Base-by-base conservation (phyloP, 192 early-diverging fungal genomes). In the Spizellomyces punctatus region DNA sequence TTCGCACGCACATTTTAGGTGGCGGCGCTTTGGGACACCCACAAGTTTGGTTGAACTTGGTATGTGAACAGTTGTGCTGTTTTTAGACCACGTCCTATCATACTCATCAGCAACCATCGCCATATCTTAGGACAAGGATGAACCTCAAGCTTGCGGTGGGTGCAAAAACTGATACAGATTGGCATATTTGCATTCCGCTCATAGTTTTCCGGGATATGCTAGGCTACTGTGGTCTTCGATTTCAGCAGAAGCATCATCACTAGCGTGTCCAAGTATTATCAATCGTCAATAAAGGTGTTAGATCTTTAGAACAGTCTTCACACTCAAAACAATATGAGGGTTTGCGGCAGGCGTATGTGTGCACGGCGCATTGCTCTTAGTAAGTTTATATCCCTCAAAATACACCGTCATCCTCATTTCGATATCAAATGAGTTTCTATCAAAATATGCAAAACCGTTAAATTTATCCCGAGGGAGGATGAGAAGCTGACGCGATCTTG, bases 21-120 rank as follows among this genome's bases (percentile, higher is more conserved):
- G 95, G 90, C 57, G 96, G 95, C 67, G 77, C 93, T 48, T 83
- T 98, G 43, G 96, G 96, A 44, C 96, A 98, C 73, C 96, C 96
- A 21, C 91, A 91, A 73, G 92, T 98, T 22, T 98, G 91, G 82
- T 92, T 98, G 75, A 96, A 96, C 79, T 86, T 98, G 76, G 91
- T 90, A 83, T 58, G 47, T 59, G 52, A 56, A 55, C 44, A 57
- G 19, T 46, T 8, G 44, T 64, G 49, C 14, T 54, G 56, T 17
- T 9, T 5, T 54, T 58, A 41, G 42, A 17, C 27, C 27, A 36
- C 27, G 27, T 36, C 27, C 44, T 4, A 16, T 64, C 9, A 9
- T 46, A 49, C 22, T 36, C 42, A 64, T 63, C n/a, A 6, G 6
- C 21, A 0, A 21, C 21, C 10, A 10, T 50, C 6, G 10, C 21